Base-by-base conservation (phyloP, 2,329 filamentous ascomycete species). In the Colletotrichum tamarilloi region DNA sequence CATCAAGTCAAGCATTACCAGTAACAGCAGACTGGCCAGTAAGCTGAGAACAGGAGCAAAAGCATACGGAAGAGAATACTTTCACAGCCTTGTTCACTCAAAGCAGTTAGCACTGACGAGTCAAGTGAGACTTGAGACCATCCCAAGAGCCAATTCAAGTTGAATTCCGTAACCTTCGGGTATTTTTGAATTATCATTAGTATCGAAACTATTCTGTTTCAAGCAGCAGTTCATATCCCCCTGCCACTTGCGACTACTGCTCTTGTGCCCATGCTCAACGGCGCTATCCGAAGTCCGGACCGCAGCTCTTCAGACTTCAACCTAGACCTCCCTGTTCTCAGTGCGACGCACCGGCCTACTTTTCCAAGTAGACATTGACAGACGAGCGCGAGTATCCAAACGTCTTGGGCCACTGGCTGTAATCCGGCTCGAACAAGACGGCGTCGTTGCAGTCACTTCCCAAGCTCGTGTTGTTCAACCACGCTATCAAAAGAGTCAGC, bases 371-470 rank as follows among this genome's bases (percentile, higher is more conserved):
- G 6, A 65, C 46, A 6, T 73, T 65, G 38, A 73, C 70, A 7
- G 67, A 70, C n/a, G 53, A 32, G 12, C 70, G 38, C 46, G 70
- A 73, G 35, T 73, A 73, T 19, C 67, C 70, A 12, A 70, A 35
- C 1, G 70, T 73, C 12, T 26, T 70, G 35, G 70, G 70, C 67
- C 67, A 73, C n/a, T n/a, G 58, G 56, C 60, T 65, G 46, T 73
- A 70, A n/a, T 73, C 67, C 26, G 70, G 35, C 46, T 73, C 70
- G 26, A 73, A 73, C 24, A 73, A 46, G 24, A 66, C 70, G 5
- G 70, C 70, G 30, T 73, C 70, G 8, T 73, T 70, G 24, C 70
- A 73, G 19, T 64, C 70, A 19, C 70, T 73, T 9, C 70, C 70
- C n/a, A 73, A 32, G 9, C 67, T 70, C 12, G 70, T 73, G 22